Percentiles rank a stretch among this genome's conserved stretches.
Evolutionary conservation across 495 filamentous ascomycete genomes (phyloP).

Genomic region (Lophium mytilinum): DNA sequence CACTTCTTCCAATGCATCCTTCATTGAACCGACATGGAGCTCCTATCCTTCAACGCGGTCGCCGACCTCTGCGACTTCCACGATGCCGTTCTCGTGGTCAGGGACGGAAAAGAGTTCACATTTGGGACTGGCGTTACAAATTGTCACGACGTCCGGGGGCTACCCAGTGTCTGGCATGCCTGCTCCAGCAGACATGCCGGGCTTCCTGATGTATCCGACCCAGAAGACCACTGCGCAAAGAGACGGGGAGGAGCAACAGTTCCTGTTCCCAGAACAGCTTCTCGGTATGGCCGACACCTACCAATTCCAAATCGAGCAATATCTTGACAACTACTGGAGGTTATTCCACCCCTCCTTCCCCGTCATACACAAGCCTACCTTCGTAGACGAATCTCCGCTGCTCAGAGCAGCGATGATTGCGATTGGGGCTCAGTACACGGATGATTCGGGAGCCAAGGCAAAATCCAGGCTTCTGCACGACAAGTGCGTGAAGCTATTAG

Average conservation of each 20-base stretch:
- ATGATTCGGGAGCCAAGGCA: conserved; percentile 29
- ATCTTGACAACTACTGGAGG: conserved; percentile 38
- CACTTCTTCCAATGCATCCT: conserved; percentile 26
- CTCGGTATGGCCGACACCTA: conserved; percentile 23
- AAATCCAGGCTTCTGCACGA: conserved; percentile 34
- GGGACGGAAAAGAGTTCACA: conserved; percentile 17
- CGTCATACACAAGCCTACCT: conserved; percentile 36
- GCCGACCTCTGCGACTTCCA: conserved; percentile 23
- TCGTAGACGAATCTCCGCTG: conserved; percentile 30
- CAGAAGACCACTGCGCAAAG: conserved; percentile 19
- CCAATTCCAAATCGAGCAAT: conserved; percentile 26
- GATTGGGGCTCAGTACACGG: conserved; percentile 35
- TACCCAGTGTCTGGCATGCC: conserved; percentile 9
- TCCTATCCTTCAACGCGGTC: conserved; percentile 17
- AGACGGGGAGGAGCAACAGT: conserved; percentile 22
- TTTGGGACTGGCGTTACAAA: background rate
- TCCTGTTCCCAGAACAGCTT: conserved; percentile 23
- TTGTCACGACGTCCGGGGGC: conserved; percentile 9
- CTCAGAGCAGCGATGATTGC: conserved; percentile 37
- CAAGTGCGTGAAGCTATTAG: conserved; percentile 31
- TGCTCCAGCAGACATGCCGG: conserved; percentile 12
- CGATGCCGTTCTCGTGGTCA: conserved; percentile 18
- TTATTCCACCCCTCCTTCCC: conserved; percentile 38
- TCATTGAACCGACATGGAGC: conserved; percentile 16
- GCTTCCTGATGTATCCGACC: conserved; percentile 9